Evolutionary conservation across 768 basidiomycete genomes (phyloP).

Genomic region (Phallus indusiatus): DNA sequence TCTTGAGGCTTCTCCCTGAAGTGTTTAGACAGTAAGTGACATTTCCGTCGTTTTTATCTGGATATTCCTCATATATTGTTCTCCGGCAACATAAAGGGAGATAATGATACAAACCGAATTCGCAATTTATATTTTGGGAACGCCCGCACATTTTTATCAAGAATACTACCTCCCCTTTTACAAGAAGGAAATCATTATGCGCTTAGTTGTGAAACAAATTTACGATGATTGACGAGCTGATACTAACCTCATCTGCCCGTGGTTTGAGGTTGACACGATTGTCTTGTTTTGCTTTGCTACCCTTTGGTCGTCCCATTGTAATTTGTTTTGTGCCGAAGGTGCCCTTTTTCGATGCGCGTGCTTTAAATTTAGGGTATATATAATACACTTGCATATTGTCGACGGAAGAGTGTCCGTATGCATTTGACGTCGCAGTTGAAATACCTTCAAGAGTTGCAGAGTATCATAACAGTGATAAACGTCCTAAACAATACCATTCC

Average conservation of each 20-base stretch:
- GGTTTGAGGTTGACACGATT: constrained; percentile 47
- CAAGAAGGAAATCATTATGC: constrained; percentile 39
- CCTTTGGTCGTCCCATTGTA: constrained; percentile 65
- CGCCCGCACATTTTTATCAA: constrained; percentile 38
- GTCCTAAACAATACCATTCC: constrained; percentile 61
- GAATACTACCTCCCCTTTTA: constrained; percentile 38
- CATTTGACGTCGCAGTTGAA: constrained; percentile 99
- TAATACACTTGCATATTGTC: constrained; percentile 79
- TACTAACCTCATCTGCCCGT: constrained; percentile 26
- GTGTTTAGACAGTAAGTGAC: constrained; percentile 39
- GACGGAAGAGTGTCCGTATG: constrained; percentile 84
- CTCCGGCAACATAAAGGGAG: constrained; percentile 33
- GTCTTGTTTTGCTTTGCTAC: constrained; percentile 83
- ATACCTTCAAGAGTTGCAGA: constrained; percentile 50
- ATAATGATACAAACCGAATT: constrained; percentile 55
- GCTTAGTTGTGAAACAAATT: constrained; percentile 31
- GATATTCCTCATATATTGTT: constrained; percentile 1
- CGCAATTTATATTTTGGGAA: constrained; percentile 52
- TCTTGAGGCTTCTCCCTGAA: constrained; percentile 42
- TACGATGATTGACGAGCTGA: not conserved
- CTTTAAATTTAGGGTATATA: constrained; percentile 85
- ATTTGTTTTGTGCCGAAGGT: constrained; percentile 57
- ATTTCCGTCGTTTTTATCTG: not conserved
- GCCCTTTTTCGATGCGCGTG: constrained; percentile 46
- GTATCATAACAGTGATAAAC: not conserved